Evolutionary conservation across 208 protist genomes (phyloP), one percentile per base, ranked within the genome.

Genomic region (Entamoeba invadens): DNA sequence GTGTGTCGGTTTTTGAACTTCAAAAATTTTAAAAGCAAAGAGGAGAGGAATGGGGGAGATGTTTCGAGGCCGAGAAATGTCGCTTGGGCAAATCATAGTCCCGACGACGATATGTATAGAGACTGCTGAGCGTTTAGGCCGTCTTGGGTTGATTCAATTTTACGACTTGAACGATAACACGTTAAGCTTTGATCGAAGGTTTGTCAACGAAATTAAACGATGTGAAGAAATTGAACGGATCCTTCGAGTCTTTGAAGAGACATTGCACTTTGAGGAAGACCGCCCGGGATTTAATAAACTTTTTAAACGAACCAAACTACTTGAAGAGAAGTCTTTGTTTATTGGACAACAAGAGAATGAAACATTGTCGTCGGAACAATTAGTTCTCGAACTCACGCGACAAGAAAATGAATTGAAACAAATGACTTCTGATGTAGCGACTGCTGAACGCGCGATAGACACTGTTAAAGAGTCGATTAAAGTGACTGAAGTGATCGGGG

Each of bases 151-250:
- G 45, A 45, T 42, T 91, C 45, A 93, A 93, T n/a, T 93, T 57
- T 18, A 6, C 12, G 92, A 93, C 57, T 14, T 93, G 21, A 93
- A 93, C 57, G 16, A 45, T 57, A 44, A 45, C 44, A 16, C 44
- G n/a, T 8, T 25, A 21, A 45, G 31, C 12, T 57, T 93, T 45
- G 45, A 93, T 44, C 18, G 45, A 44, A 4, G 31, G 44, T 93
- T 57, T 93, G 38, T 57, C 1, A 45, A 45, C 57, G 45, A 93
- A 93, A 47, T 93, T 18, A 57, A 57, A 57, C 44, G n/a, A 4
- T 93, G 92, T 93, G 92, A 93, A 45, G 45, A 93, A 57, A 93
- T 50, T n/a, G 25, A 57, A 57, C 5, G 92, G 44, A 47, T 38
- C 46, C 8, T 93, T 3, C 2, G 45, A 21, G 4, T 57, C 21